A percentile compares a stretch with the other conserved stretches of the same genome.
These are phyloP conservation scores for Marasmius fiardii DNA, from an alignment of 1,284 basidiomycete species.

Conservation along the genomic window DNA sequence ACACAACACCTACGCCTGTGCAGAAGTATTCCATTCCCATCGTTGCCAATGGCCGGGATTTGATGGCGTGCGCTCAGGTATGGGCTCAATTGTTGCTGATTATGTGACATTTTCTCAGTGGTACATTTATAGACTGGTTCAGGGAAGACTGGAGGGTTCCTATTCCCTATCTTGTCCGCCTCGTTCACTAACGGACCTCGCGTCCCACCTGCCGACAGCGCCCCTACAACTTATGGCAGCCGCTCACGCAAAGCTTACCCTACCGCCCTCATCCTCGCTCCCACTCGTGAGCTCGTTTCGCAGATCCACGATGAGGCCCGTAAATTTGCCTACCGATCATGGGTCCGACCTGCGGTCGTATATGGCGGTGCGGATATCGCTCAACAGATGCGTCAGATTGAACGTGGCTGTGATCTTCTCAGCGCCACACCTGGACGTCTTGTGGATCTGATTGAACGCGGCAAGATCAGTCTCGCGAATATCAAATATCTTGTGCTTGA, in stretches of 20 bases:
- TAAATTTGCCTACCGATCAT: slow-evolving; percentile 99
- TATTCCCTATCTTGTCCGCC: slow-evolving; percentile 98
- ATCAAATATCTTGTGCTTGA: slow-evolving; percentile 98
- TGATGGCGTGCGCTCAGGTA: slow-evolving; percentile 99
- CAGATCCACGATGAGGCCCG: slow-evolving; percentile 99
- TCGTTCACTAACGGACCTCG: slow-evolving; percentile 86
- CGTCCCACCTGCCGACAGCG: slow-evolving; percentile 56
- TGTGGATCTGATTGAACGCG: slow-evolving; percentile 97
- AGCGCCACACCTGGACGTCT: slow-evolving; percentile 99
- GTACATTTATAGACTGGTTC: slow-evolving; percentile 80
- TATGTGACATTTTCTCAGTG: slow-evolving; percentile 18
- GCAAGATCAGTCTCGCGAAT: slow-evolving; percentile 94
- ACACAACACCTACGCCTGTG: slow-evolving; percentile 94
- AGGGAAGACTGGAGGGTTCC: slow-evolving; percentile 98
- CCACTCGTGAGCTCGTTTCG: slow-evolving; percentile 97
- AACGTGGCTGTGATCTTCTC: slow-evolving; percentile 96
- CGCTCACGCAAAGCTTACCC: slow-evolving; percentile 91
- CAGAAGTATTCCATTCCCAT: slow-evolving; percentile 99
- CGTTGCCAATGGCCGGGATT: slow-evolving; percentile 85
- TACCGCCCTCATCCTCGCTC: slow-evolving; percentile 93
- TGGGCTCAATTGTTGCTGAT: slow-evolving; percentile 14
- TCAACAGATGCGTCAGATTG: slow-evolving; percentile 90
- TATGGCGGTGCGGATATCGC: slow-evolving; percentile 99
- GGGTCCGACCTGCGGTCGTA: slow-evolving; percentile 98
- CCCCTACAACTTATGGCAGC: slow-evolving; percentile 54